These are phyloP conservation scores for Nigrospora sphaerica DNA, from an alignment of 2,329 filamentous ascomycete genomes.

Conservation along the genomic window DNA sequence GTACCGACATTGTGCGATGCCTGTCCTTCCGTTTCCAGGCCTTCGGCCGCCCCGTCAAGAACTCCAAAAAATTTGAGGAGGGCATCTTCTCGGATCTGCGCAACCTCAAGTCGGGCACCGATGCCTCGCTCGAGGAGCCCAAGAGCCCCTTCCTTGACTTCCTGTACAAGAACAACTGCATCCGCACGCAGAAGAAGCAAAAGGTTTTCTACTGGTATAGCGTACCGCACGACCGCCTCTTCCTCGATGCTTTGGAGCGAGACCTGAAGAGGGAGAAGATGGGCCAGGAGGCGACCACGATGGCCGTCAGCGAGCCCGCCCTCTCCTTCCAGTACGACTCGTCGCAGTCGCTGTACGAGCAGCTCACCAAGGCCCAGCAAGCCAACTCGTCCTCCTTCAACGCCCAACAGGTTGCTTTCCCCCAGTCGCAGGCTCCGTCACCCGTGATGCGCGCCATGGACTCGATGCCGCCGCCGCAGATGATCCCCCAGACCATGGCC, in stretches of 20 bases:
- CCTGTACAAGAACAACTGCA: constrained; percentile 99
- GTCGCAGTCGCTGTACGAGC: constrained; percentile 97
- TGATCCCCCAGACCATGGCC: constrained; percentile 58
- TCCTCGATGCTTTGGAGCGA: constrained; percentile 93
- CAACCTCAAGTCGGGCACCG: constrained; percentile 96
- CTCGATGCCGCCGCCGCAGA: constrained; percentile 85
- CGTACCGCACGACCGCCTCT: constrained; percentile 93
- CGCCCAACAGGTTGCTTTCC: constrained; percentile 62
- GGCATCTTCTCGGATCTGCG: constrained; percentile 98
- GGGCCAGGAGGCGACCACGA: constrained; percentile 91
- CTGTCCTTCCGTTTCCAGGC: constrained; percentile 97
- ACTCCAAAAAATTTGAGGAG: constrained; percentile 99
- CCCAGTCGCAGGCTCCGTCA: constrained; percentile 75
- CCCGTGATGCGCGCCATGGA: constrained; percentile 87
- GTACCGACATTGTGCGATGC: constrained; percentile 97
- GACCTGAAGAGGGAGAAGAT: constrained; percentile 99
- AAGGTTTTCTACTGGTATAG: constrained; percentile 99
- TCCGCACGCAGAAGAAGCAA: constrained; percentile 99
- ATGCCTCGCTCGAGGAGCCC: constrained; percentile 95
- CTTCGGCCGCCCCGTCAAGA: constrained; percentile 96
- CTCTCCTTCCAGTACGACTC: constrained; percentile 99
- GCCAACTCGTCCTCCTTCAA: constrained; percentile 96
- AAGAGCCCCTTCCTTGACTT: constrained; percentile 99
- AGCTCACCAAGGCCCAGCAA: constrained; percentile 98
- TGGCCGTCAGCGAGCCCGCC: constrained; percentile 93